Conservation (phyloP, 768 basidiomycete species). For the Kondoa subrosea region DNA sequence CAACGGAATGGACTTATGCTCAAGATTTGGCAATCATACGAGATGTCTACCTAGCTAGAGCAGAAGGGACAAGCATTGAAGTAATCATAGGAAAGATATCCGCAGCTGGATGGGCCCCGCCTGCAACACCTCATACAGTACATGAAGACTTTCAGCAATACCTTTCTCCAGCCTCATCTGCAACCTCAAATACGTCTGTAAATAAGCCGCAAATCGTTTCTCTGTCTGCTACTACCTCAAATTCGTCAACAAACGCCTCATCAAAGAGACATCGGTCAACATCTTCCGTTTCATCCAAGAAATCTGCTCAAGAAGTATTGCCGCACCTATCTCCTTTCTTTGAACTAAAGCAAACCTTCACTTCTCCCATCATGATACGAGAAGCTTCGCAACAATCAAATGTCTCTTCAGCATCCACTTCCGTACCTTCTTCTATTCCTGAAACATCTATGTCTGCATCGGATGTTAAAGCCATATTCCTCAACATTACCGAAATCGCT, state of each 20-base stretch:
- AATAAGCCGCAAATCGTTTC: too few relatives aligned
- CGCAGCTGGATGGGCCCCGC: not conserved
- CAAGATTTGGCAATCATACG: conserved; percentile 93
- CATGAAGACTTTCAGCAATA: not conserved
- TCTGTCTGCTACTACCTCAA: too few relatives aligned
- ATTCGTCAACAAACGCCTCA: too few relatives aligned
- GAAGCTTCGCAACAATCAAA: not conserved
- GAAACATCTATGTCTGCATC: not conserved
- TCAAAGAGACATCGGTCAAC: too few relatives aligned
- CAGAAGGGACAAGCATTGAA: conserved; percentile 8
- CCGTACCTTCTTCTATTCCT: too few relatives aligned
- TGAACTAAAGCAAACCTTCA: not conserved
- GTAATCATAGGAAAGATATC: conserved; percentile 9
- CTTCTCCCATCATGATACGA: not conserved
- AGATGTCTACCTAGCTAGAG: conserved; percentile 39
- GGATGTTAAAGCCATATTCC: conserved; percentile 22
- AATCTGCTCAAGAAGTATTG: too few relatives aligned
- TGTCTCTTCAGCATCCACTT: too few relatives aligned
- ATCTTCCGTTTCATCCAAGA: too few relatives aligned
- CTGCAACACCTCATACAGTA: not conserved
- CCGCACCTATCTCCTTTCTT: too few relatives aligned
- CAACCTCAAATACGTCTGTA: too few relatives aligned
- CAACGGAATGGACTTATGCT: conserved; percentile 91
- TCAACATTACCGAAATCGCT: conserved; percentile 27
- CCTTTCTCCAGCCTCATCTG: not conserved